Percentiles rank a stretch among this genome's conserved stretches.
These are phyloP conservation scores for Astrocystis sublimbata DNA, from an alignment of 495 filamentous ascomycete genomes.

Conservation along the genomic window DNA sequence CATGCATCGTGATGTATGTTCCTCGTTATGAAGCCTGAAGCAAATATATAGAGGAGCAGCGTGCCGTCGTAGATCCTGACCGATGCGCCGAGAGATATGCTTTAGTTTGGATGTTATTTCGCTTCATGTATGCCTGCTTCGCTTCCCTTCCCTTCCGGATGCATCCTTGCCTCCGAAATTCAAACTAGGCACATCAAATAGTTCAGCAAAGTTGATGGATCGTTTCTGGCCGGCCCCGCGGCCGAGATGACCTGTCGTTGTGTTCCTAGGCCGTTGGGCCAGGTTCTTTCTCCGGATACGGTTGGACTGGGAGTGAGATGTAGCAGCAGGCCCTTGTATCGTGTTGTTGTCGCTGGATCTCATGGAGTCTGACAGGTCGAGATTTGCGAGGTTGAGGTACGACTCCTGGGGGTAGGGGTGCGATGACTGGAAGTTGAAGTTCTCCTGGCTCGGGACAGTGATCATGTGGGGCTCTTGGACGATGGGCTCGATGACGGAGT, in stretches of 20 bases:
- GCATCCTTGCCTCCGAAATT: constrained; percentile 66
- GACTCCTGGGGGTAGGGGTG: constrained; percentile 69
- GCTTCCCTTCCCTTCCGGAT: constrained; percentile 66
- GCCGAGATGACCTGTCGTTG: constrained; percentile 46
- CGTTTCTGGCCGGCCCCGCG: constrained; percentile 74
- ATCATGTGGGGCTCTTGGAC: constrained; percentile 35
- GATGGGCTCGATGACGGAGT: constrained; percentile 29
- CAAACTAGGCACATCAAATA: constrained; percentile 76
- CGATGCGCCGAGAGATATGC: constrained; percentile 14
- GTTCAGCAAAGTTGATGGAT: constrained; percentile 72
- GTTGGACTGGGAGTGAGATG: constrained; percentile 20
- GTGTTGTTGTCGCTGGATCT: constrained; percentile 29
- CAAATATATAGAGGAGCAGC: constrained; percentile 11
- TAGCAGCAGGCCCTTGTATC: constrained; percentile 33
- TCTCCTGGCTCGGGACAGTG: constrained; percentile 44
- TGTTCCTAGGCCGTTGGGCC: constrained; percentile 41
- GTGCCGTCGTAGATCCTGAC: constrained; percentile 8
- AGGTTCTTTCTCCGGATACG: constrained; percentile 37
- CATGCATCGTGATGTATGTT: constrained; percentile 3
- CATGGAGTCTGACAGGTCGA: constrained; percentile 50
- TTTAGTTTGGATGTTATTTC: neutral
- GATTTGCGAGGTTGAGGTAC: constrained; percentile 59
- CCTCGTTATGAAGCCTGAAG: constrained; percentile 1
- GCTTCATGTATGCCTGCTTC: constrained; percentile 64
- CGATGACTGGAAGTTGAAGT: constrained; percentile 73